phyloP scores from a whole-genome alignment of 2,329 filamentous ascomycete genomes.

The Ascochyta rabiei region DNA sequence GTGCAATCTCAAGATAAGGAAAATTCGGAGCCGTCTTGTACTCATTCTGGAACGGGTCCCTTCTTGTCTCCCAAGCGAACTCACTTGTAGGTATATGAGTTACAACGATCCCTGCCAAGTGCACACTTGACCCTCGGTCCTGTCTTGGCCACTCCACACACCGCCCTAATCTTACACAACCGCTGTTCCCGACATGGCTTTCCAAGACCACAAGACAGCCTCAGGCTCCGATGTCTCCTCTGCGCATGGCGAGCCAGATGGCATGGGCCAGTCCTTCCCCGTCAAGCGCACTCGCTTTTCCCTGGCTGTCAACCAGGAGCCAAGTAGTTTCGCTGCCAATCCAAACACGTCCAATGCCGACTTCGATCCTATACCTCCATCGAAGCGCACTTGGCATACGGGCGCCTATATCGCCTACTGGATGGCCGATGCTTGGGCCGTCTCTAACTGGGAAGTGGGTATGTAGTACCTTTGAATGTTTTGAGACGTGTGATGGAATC shows the following conservation, averaged over 20 bases:
- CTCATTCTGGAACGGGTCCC: too few relatives aligned
- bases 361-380: slow-evolving; percentile 48
- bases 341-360: slow-evolving; percentile 46
- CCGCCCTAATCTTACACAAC: too few relatives aligned
- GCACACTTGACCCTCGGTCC: too few relatives aligned
- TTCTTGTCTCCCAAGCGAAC: too few relatives aligned
- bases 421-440: slow-evolving; percentile 51
- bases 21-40: too few relatives aligned
- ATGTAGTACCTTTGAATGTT: not conserved
- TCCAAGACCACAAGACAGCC: slow-evolving; percentile 8
- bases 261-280: slow-evolving; percentile 24
- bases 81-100: too few relatives aligned
- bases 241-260: slow-evolving; percentile 28
- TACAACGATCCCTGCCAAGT: too few relatives aligned
- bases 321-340: slow-evolving; percentile 43
- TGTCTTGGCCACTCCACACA: too few relatives aligned
- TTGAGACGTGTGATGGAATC: not conserved
- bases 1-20: too few relatives aligned
- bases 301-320: slow-evolving; percentile 41
- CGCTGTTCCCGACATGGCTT: slow-evolving; percentile 3
- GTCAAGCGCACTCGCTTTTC: slow-evolving; percentile 34
- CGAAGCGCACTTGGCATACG: slow-evolving; percentile 46
- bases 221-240: slow-evolving; percentile 14
- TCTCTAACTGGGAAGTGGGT: slow-evolving; percentile 49
- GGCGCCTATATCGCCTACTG: slow-evolving; percentile 46